Percentiles rank a stretch among this genome's conserved stretches.
Evolutionary conservation across 768 basidiomycete genomes (phyloP).

Genomic region (Leccinellum albellum): DNA sequence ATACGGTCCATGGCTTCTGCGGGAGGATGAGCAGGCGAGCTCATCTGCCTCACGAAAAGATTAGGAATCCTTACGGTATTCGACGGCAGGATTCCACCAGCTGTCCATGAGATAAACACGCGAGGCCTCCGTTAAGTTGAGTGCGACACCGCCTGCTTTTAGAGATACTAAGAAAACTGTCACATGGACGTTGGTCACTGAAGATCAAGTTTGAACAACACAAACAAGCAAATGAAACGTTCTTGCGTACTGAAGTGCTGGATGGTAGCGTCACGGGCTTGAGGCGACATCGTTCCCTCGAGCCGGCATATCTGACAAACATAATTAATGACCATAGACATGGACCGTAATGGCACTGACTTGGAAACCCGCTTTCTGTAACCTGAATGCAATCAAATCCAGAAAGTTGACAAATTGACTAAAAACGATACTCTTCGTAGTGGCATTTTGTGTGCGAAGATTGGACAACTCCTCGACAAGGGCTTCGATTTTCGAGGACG

Average conservation of each 20-base stretch:
- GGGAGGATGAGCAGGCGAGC: slow-evolving; percentile 1
- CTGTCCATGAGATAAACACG: slow-evolving; percentile 96
- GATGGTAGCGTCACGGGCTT: slow-evolving; percentile 91
- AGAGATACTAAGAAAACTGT: slow-evolving; percentile 97
- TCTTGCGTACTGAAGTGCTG: slow-evolving; percentile 77
- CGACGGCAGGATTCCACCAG: slow-evolving; percentile 98
- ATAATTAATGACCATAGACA: background rate
- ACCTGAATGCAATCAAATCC: slow-evolving; percentile 87
- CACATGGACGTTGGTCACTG: slow-evolving; percentile 89
- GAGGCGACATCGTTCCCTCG: slow-evolving; percentile 96
- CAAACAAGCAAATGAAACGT: background rate
- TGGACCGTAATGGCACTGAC: slow-evolving; percentile 40
- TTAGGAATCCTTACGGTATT: slow-evolving; percentile 59
- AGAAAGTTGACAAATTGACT: slow-evolving; percentile 93
- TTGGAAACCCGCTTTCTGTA: slow-evolving; percentile 89
- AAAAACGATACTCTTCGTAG: slow-evolving; percentile 96
- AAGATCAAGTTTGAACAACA: background rate
- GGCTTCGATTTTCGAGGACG: slow-evolving; percentile 97
- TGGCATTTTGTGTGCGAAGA: slow-evolving; percentile 76
- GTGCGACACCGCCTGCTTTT: slow-evolving; percentile 92
- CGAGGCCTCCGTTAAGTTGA: slow-evolving; percentile 87
- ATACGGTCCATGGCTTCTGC: slow-evolving; percentile 97
- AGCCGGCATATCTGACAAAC: slow-evolving; percentile 75
- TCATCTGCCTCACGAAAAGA: background rate
- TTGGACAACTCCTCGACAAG: slow-evolving; percentile 90